Percentiles rank a stretch among this genome's conserved stretches.
phyloP scores from a whole-genome alignment of 768 basidiomycete species.

The Mycena alexandri region DNA sequence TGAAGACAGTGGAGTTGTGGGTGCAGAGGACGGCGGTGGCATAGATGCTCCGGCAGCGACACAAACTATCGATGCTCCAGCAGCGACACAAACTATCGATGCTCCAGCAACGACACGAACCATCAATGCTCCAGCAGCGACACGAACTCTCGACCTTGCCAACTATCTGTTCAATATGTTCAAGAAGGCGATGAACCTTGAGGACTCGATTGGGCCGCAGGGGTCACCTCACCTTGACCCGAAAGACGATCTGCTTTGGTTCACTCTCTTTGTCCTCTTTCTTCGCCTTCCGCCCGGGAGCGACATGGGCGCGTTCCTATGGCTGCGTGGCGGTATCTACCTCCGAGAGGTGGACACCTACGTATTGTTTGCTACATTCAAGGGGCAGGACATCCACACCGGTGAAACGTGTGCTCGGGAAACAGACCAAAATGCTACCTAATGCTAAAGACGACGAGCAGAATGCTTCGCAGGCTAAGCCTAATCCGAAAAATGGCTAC shows the following conservation, averaged over 20 bases:
- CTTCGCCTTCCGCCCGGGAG: slow-evolving; percentile 16
- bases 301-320: slow-evolving; percentile 16
- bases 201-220: slow-evolving; percentile 1
- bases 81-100: too few relatives aligned
- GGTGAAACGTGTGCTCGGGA: too few relatives aligned
- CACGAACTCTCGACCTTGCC: not conserved
- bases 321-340: slow-evolving; percentile 13
- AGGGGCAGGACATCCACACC: slow-evolving; percentile 12
- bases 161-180: not conserved
- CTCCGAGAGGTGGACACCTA: slow-evolving; percentile 10
- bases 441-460: too few relatives aligned
- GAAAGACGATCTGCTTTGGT: not conserved
- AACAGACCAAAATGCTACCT: too few relatives aligned
- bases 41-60: too few relatives aligned
- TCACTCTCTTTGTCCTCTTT: slow-evolving; percentile 15
- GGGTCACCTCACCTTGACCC: slow-evolving; percentile 12
- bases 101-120: too few relatives aligned
- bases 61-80: too few relatives aligned
- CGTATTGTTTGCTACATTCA: slow-evolving; percentile 18
- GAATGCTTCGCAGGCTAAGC: too few relatives aligned
- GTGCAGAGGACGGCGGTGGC: too few relatives aligned
- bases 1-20: too few relatives aligned
- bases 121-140: too few relatives aligned
- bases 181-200: not conserved
- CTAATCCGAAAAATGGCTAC: too few relatives aligned